Base-by-base conservation (phyloP, 176 grass and related monocot species). In the Eleusine indica region DNA sequence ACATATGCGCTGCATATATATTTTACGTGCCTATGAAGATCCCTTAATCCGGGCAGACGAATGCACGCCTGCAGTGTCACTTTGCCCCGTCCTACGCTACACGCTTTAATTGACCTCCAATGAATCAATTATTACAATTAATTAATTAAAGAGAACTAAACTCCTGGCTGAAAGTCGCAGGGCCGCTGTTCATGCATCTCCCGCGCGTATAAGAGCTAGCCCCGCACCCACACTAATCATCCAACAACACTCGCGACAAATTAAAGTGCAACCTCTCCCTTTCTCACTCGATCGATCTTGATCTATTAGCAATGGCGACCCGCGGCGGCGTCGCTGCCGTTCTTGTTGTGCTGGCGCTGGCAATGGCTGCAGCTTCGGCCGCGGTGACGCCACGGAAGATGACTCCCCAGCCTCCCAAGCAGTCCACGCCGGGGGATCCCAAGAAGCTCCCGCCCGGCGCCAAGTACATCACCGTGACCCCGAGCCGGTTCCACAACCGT, bases 21-120 rank as follows among this genome's bases (percentile, higher is more conserved):
- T 1, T 63, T 25, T 30, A 29, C 61, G 60, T 63, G 62, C 3
- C 51, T 15, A 17, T 13, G 51, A 53, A 53, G 51, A 53, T 5
- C 51, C 51, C 11, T 13, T 53, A 53, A 53, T 53, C 51, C 14
- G 51, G 51, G 51, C 22, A 25, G 42, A 35, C 61, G 42, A 66
- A 32, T n/a, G 77, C 19, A 79, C 77, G 77, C 43, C 29, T 67
- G 77, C 43, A 30, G 41, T 49, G 11, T 15, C 44, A 79, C 77
- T 79, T 79, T 79, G 77, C 62, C 9, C 4, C 43, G 43, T 32
- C 6, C 43, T 67, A 79, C 63, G 63, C 77, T 30, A 49, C 21
- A 60, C 62, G 35, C 62, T 67, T 79, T 6, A 51, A 30, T 64
- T 64, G 9, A 11, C 28, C 43, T 37, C 42, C 61, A 79, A 79